Conservation (phyloP, 345 rosid species). For the Melastoma malabathricum region DNA sequence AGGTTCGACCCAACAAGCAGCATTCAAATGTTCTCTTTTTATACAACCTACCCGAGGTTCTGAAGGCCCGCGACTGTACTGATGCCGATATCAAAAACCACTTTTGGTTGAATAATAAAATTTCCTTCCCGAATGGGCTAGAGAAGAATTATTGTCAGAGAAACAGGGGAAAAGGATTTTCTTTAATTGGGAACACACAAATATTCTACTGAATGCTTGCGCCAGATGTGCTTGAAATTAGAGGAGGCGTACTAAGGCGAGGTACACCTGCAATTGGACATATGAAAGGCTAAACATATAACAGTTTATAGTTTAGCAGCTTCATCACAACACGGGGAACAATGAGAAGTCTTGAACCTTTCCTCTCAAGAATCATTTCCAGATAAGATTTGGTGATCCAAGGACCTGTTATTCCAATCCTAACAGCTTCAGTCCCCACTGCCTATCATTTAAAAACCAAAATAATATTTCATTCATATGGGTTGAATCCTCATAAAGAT, state of each 20-base stretch:
- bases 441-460: constrained; percentile 22
- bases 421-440: constrained; percentile 87
- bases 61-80: constrained; percentile 98
- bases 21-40: not conserved
- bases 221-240: constrained; percentile 30
- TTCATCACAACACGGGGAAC: constrained; percentile 1
- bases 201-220: constrained; percentile 41
- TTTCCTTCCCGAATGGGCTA: constrained; percentile 99
- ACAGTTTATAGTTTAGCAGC: too few relatives aligned
- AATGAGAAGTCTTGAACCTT: constrained; percentile 38
- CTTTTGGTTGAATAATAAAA: constrained; percentile 98
- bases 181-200: not conserved
- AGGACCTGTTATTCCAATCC: constrained; percentile 62
- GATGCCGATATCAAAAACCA: constrained; percentile 94
- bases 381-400: constrained; percentile 97
- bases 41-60: constrained; percentile 77
- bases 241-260: constrained; percentile 91
- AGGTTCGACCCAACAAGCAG: not conserved
- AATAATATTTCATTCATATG: too few relatives aligned
- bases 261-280: constrained; percentile 64
- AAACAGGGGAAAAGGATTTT: constrained; percentile 4
- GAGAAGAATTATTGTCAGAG: constrained; percentile 12
- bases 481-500: too few relatives aligned
- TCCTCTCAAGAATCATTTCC: constrained; percentile 87
- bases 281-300: not conserved